phyloP scores from a whole-genome alignment of 2,329 filamentous ascomycete species.

The Trichoderma cornu-damae region DNA sequence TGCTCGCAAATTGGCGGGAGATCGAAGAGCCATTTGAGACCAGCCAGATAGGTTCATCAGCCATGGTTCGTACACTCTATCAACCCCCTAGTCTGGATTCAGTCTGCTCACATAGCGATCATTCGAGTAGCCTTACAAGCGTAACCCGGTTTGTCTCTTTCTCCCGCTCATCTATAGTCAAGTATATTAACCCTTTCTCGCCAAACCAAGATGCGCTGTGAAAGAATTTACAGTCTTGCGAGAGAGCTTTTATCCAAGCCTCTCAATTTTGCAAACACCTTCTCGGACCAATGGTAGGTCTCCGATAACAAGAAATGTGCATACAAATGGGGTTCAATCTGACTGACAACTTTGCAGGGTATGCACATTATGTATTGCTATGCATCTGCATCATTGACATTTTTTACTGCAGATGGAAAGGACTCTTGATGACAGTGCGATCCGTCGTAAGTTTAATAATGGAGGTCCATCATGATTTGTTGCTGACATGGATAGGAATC shows the following conservation, averaged over 20 bases:
- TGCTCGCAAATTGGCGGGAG: slow-evolving; percentile 73
- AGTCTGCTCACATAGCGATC: not conserved
- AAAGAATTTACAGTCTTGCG: not conserved
- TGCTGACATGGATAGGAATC: no score
- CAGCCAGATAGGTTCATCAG: slow-evolving; percentile 7
- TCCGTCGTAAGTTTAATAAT: not conserved
- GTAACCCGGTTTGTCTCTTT: not conserved
- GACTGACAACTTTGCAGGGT: no score
- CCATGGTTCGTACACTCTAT: slow-evolving; percentile 8
- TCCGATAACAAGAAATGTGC: no score
- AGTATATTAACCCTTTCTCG: no score
- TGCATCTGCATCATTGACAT: not conserved
- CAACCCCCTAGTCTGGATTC: no score
- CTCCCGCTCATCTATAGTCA: no score
- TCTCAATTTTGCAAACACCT: not conserved
- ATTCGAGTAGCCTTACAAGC: not conserved
- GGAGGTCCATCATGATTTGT: not conserved
- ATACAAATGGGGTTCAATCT: no score
- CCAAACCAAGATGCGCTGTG: not conserved
- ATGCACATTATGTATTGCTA: no score
- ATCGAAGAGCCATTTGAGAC: slow-evolving; percentile 56
- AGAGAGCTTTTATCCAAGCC: not conserved
- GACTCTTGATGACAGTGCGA: slow-evolving; percentile 68
- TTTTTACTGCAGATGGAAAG: slow-evolving; percentile 51
- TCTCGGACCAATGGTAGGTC: slow-evolving; percentile 24